phyloP scores from a whole-genome alignment of 768 basidiomycete species.

The Rossbeevera mucosa region DNA sequence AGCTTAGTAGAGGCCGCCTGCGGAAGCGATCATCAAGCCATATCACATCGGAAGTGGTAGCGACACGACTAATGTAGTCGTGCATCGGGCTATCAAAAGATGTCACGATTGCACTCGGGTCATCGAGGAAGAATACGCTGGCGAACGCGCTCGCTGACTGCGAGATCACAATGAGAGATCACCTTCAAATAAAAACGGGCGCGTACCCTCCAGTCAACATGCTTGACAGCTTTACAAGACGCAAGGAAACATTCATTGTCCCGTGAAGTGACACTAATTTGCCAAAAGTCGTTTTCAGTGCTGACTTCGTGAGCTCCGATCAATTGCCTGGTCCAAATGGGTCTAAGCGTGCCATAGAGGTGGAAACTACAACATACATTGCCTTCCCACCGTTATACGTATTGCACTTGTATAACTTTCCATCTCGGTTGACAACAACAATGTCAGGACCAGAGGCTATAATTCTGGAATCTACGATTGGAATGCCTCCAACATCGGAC shows the following conservation, averaged over 20 bases:
- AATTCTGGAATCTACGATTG: conserved; percentile 47
- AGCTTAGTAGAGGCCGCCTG: conserved; percentile 54
- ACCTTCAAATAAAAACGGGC: not conserved
- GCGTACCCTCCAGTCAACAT: conserved; percentile 57
- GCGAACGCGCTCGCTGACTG: conserved; percentile 29
- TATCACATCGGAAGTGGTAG: conserved; percentile 56
- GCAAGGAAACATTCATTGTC: conserved; percentile 42
- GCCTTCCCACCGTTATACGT: conserved; percentile 33
- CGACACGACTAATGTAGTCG: conserved; percentile 47
- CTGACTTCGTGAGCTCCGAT: conserved; percentile 8
- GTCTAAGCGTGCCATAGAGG: conserved; percentile 1
- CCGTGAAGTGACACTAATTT: conserved; percentile 38
- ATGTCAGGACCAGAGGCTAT: conserved; percentile 31
- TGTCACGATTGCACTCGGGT: conserved; percentile 43
- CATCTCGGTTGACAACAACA: conserved; percentile 46
- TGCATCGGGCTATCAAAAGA: conserved; percentile 43
- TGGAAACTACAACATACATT: conserved; percentile 35
- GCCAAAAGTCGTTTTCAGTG: conserved; percentile 44
- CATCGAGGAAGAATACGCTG: conserved; percentile 35
- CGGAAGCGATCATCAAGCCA: conserved; percentile 68
- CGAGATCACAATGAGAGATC: conserved; percentile 4
- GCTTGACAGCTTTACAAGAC: conserved; percentile 40
- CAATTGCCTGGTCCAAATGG: conserved; percentile 17
- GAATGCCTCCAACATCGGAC: conserved; percentile 38
- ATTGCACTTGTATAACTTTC: conserved; percentile 47